A percentile compares a stretch with the other conserved stretches of the same genome.
Evolutionary conservation across 257 asterid genomes (phyloP).

Genomic region (Apocynum venetum): DNA sequence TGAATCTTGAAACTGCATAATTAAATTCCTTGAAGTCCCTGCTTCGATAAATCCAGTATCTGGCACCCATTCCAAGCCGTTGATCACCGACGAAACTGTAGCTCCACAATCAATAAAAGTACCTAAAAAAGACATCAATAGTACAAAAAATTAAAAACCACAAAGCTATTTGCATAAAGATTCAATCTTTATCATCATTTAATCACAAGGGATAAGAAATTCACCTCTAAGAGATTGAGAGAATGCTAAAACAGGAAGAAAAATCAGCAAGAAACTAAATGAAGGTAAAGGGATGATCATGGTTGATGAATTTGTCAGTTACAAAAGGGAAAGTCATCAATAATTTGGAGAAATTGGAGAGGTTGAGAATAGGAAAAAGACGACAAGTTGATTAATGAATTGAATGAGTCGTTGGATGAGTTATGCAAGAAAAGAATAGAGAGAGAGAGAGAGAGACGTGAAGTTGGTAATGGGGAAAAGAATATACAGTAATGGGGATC

Average conservation of each 20-base stretch:
- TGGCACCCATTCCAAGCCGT: slow-evolving; percentile 57
- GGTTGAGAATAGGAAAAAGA: neutral
- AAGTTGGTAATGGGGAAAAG: slow-evolving; percentile 34
- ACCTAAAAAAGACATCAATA: slow-evolving; percentile 33
- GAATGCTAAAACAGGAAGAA: slow-evolving; percentile 26
- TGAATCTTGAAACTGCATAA: slow-evolving; percentile 21
- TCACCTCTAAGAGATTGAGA: slow-evolving; percentile 58
- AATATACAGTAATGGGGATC: slow-evolving; percentile 7
- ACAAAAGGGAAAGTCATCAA: neutral
- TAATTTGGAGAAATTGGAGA: neutral
- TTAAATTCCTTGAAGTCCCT: slow-evolving; percentile 44
- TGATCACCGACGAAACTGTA: slow-evolving; percentile 26
- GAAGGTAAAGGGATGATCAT: slow-evolving; percentile 31
- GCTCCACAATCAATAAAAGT: slow-evolving; percentile 73
- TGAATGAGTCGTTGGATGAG: slow-evolving; percentile 29
- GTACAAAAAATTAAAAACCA: slow-evolving; percentile 3
- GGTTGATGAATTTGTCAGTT: slow-evolving; percentile 1
- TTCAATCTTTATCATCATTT: slow-evolving; percentile 1
- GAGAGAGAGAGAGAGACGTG: slow-evolving; percentile 20
- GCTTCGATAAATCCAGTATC: slow-evolving; percentile 47
- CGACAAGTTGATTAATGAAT: slow-evolving; percentile 6
- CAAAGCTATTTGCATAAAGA: neutral
- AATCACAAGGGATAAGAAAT: neutral
- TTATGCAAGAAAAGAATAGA: slow-evolving; percentile 14
- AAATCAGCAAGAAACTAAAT: slow-evolving; percentile 22